These are phyloP conservation scores for Penicillium tannophilum DNA, from an alignment of 495 filamentous ascomycete species.

Conservation along the genomic window DNA sequence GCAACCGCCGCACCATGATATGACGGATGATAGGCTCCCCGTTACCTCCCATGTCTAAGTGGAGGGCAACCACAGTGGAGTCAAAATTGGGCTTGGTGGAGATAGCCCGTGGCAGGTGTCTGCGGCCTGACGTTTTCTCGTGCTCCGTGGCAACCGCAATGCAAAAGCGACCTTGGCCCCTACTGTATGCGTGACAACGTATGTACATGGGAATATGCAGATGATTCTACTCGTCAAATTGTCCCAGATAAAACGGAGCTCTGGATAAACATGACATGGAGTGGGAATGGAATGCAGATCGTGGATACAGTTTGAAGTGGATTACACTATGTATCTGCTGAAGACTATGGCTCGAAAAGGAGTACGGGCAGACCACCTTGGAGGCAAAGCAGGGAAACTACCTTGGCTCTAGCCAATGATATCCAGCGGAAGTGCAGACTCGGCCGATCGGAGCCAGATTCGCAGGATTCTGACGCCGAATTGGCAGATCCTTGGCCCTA, in stretches of 20 bases:
- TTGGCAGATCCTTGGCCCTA: constrained; percentile 8
- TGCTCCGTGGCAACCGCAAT: constrained; percentile 1
- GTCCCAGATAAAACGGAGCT: too few relatives aligned
- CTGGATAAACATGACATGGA: too few relatives aligned
- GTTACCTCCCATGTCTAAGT: neutral
- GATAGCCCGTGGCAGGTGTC: neutral
- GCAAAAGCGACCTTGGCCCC: neutral
- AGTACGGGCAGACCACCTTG: neutral
- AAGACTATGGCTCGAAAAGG: neutral
- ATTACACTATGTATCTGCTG: neutral
- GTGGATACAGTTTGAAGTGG: neutral
- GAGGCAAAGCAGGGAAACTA: neutral
- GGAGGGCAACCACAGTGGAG: constrained; percentile 26
- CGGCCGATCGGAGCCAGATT: neutral
- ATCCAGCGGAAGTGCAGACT: neutral
- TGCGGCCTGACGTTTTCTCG: constrained; percentile 12
- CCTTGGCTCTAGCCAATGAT: neutral
- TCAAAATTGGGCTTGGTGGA: constrained; percentile 15
- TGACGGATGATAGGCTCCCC: neutral
- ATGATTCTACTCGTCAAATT: constrained; percentile 19
- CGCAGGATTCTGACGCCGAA: neutral
- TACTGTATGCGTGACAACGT: neutral
- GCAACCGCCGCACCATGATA: constrained; percentile 1
- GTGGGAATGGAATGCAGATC: neutral
- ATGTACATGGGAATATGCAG: constrained; percentile 12